Percentiles rank a stretch among this genome's conserved stretches.
phyloP scores from a whole-genome alignment of 306 rosid genomes.

The Astragalus membranaceus region DNA sequence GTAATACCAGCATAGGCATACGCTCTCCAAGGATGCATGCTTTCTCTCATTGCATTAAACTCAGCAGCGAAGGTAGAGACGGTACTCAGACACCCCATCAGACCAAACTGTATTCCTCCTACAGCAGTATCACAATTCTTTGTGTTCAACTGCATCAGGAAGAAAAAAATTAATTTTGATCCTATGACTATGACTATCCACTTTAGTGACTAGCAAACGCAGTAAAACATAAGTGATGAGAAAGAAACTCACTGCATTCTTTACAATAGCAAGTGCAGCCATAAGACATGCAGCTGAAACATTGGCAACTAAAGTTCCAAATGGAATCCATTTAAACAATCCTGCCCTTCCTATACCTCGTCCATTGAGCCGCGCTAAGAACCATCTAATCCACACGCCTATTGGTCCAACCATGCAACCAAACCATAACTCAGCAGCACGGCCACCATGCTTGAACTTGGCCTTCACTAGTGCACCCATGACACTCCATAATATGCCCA shows the following conservation, averaged over 20 bases:
- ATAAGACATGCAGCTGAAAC: constrained; percentile 74
- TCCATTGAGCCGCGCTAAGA: constrained; percentile 80
- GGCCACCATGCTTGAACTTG: constrained; percentile 40
- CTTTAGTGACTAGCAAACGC: background rate
- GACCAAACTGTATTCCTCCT: constrained; percentile 60
- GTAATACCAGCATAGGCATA: constrained; percentile 57
- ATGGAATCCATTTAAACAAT: constrained; percentile 66
- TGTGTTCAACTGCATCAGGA: constrained; percentile 48
- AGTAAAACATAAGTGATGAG: background rate
- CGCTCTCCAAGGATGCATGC: constrained; percentile 65
- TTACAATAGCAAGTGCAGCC: constrained; percentile 63
- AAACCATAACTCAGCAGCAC: constrained; percentile 60
- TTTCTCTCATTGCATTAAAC: constrained; percentile 76
- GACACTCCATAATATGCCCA: constrained; percentile 47
- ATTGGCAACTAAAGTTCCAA: constrained; percentile 80
- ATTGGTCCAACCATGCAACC: constrained; percentile 80
- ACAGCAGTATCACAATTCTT: constrained; percentile 45
- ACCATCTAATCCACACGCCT: constrained; percentile 94
- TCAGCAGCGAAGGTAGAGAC: constrained; percentile 81
- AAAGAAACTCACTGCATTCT: constrained; percentile 43
- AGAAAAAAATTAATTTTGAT: background rate
- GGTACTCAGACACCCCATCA: constrained; percentile 81
- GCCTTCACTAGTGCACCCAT: constrained; percentile 38
- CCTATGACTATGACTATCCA: no score
- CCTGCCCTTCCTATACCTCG: constrained; percentile 58